Evolutionary conservation across 169 alveolate genomes (phyloP), one percentile per base, ranked within the genome.

Genomic region (Plasmodium relictum): DNA sequence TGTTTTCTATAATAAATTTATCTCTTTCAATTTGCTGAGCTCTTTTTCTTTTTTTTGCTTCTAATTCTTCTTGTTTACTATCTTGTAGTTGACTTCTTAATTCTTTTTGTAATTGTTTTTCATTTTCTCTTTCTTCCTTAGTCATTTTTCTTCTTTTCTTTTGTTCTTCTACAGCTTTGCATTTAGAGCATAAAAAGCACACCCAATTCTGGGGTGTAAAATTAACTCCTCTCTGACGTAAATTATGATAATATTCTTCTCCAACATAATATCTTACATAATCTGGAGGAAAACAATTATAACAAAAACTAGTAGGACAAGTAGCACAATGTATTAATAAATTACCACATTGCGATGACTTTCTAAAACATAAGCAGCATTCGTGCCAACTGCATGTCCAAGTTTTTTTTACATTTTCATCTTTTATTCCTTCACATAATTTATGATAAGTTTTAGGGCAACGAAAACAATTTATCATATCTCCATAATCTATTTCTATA

Each of bases 361-460:
- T 95, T 54, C 98, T 92, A 92, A 95, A 94, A 72, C 98, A 97
- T 37, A 95, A 88, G 54, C 97, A 94, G 56, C 98, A 97, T 88
- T 96, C 98, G 76, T 97, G 98, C 98, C 98, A 97, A 52, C 97
- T 91, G 58, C 98, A 97, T 3, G 97, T 90, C 98, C 98, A 97
- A 48, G 97, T 95, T 73, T 90, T 90, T 91, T 92, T 92, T 26
- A 91, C 93, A 56, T 86, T 89, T 48, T 85, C 93, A 54, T 70
- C 95, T 72, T 74, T 89, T 73, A 80, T 94, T 37, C 93, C 94
- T 87, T 94, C 97, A 63, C 98, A 96, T 58, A 94, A 88, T 78
- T 94, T 95, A 91, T 97, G 98, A 92, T 95, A 97, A 4, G 96
- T 92, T 88, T 94, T 95, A n/a, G 98, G 98, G 74, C 98, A 97